Percentiles rank a stretch among this genome's conserved stretches.
phyloP scores from a whole-genome alignment of 2,329 filamentous ascomycete species.

The Scedosporium dehoogii region DNA sequence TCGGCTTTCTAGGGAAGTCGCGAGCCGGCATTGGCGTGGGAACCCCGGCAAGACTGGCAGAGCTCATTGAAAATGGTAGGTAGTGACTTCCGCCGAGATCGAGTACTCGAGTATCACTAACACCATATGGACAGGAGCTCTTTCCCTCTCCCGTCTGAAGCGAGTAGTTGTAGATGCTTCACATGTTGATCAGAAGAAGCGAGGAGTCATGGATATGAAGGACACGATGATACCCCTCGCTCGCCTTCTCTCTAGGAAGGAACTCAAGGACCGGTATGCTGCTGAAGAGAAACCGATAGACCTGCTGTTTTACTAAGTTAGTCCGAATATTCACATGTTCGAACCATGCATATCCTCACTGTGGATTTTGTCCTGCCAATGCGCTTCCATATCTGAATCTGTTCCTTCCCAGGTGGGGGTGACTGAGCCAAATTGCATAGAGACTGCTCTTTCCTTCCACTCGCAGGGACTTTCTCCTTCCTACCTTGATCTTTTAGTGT shows the following conservation, averaged over 20 bases:
- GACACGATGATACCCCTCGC: slow-evolving; percentile 78
- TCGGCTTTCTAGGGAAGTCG: slow-evolving; percentile 58
- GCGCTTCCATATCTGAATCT: no score
- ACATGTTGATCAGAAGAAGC: slow-evolving; percentile 89
- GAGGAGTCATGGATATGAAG: slow-evolving; percentile 89
- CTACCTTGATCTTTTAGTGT: no score
- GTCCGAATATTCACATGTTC: slow-evolving; percentile 4
- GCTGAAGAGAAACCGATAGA: slow-evolving; percentile 47
- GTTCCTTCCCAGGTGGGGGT: no score
- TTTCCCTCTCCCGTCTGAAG: slow-evolving; percentile 62
- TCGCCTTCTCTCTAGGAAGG: slow-evolving; percentile 58
- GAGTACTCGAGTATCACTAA: not conserved
- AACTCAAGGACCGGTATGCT: slow-evolving; percentile 62
- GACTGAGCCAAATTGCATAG: no score
- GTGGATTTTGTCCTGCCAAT: not conserved
- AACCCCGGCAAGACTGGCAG: slow-evolving; percentile 72
- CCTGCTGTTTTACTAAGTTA: slow-evolving; percentile 52
- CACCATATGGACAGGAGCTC: slow-evolving; percentile 35
- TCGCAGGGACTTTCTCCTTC: no score
- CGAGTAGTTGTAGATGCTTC: slow-evolving; percentile 83
- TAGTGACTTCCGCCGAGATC: slow-evolving; percentile 5
- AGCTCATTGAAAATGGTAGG: slow-evolving; percentile 72
- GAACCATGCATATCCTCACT: not conserved
- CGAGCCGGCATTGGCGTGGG: slow-evolving; percentile 82
- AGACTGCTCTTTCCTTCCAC: no score